Conservation (phyloP, 139 green algal genomes). For the Auxenochlorella protothecoides region DNA sequence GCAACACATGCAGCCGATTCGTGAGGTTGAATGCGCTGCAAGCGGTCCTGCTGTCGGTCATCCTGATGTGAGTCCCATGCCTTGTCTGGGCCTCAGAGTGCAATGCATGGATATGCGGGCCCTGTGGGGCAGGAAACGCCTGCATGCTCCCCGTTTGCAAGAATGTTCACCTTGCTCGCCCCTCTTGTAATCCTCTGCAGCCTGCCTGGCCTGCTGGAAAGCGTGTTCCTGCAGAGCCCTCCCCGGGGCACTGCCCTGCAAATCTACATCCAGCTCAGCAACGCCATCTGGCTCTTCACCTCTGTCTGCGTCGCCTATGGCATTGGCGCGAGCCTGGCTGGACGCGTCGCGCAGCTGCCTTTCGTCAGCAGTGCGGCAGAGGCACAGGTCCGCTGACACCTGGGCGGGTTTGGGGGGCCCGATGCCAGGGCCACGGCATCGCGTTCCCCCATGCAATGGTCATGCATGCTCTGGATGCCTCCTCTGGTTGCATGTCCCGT, state of each 20-base stretch:
- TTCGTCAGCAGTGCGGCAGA: slow-evolving; percentile 72
- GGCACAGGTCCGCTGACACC: slow-evolving; percentile 41
- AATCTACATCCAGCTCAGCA: slow-evolving; percentile 59
- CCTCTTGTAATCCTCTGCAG: slow-evolving; percentile 7
- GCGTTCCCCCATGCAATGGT: no score
- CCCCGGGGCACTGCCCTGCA: no score
- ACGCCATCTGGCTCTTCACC: slow-evolving; percentile 76
- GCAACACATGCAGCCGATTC: slow-evolving; percentile 39
- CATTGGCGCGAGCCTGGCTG: slow-evolving; percentile 54
- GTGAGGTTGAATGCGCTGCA: slow-evolving; percentile 77
- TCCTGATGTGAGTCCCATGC: slow-evolving; percentile 58
- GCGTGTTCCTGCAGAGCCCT: slow-evolving; percentile 3
- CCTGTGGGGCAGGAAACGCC: not conserved
- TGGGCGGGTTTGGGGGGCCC: no score
- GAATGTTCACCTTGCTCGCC: slow-evolving; percentile 15
- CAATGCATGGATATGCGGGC: not conserved
- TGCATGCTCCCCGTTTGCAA: slow-evolving; percentile 6
- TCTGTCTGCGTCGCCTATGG: slow-evolving; percentile 58
- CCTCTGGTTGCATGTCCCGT: not conserved
- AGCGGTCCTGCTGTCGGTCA: slow-evolving; percentile 69
- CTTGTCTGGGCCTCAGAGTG: slow-evolving; percentile 6
- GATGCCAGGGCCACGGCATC: no score
- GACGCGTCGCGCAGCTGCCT: slow-evolving; percentile 53
- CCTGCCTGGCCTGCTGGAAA: slow-evolving; percentile 28
- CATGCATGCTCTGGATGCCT: not conserved